Conservation (phyloP, 495 filamentous ascomycete species). For the Lophium mytilinum region DNA sequence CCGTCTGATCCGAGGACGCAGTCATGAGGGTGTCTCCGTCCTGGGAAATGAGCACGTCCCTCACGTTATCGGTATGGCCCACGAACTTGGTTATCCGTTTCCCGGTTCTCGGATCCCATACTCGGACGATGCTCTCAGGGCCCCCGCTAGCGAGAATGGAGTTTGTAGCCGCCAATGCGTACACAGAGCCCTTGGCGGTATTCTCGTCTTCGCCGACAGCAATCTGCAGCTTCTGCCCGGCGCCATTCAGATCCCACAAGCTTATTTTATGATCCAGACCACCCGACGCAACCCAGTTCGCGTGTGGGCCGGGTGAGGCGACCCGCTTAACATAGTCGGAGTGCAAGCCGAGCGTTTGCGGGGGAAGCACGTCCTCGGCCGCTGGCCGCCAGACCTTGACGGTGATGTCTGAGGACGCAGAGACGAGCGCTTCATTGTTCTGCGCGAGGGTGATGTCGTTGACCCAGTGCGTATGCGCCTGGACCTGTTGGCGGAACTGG, state of each 20-base stretch:
- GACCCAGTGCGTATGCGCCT: conserved; percentile 98
- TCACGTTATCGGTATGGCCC: conserved; percentile 94
- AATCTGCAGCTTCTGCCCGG: conserved; percentile 76
- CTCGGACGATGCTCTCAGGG: conserved; percentile 82
- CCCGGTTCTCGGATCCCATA: conserved; percentile 89
- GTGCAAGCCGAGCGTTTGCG: conserved; percentile 83
- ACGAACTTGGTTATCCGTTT: conserved; percentile 92
- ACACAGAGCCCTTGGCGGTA: conserved; percentile 87
- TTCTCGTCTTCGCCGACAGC: conserved; percentile 70
- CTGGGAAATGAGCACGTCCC: conserved; percentile 81
- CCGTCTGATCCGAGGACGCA: conserved; percentile 89
- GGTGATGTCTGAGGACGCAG: conserved; percentile 89
- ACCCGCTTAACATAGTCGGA: conserved; percentile 94
- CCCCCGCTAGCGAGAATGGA: conserved; percentile 84
- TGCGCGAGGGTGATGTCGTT: conserved; percentile 89
- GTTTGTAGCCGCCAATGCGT: conserved; percentile 69
- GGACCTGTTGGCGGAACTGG: conserved; percentile 80
- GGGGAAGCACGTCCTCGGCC: conserved; percentile 54
- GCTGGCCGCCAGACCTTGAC: conserved; percentile 94
- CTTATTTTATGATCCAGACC: conserved; percentile 87
- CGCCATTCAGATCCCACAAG: conserved; percentile 87
- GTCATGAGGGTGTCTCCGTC: conserved; percentile 87
- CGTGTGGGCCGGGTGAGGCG: conserved; percentile 61
- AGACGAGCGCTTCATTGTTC: conserved; percentile 75
- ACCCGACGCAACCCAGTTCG: conserved; percentile 92